Evolutionary conservation across 345 rosid species (phyloP).

Genomic region (Syzygium aqueum): DNA sequence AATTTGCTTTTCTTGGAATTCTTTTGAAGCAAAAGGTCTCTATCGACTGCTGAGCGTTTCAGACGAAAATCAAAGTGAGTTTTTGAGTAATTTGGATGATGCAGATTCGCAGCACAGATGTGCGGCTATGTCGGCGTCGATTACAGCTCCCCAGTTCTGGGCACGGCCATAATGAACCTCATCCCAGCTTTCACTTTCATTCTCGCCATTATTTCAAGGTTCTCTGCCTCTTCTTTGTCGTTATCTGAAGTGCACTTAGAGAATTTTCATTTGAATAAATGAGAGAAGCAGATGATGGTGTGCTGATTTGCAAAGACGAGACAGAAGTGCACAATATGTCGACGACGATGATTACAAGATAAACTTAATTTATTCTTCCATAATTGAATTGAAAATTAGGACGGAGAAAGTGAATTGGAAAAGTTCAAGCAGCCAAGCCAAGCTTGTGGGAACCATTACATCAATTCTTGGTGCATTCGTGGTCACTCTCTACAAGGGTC

Average conservation of each 20-base stretch:
- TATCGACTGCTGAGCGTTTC: background rate
- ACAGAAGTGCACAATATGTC: background rate
- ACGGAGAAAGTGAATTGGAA: slow-evolving; percentile 4
- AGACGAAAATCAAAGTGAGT: background rate
- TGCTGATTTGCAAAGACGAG: background rate
- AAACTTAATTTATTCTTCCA: background rate
- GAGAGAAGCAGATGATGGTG: background rate
- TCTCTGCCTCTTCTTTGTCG: background rate
- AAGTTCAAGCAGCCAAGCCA: slow-evolving; percentile 9
- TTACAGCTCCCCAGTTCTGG: slow-evolving; percentile 41
- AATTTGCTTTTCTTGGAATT: background rate
- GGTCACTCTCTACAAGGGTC: slow-evolving; percentile 12
- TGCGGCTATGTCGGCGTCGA: slow-evolving; percentile 31
- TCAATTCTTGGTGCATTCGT: slow-evolving; percentile 10
- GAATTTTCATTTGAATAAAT: background rate
- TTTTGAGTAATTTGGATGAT: background rate
- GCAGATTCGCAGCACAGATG: slow-evolving; percentile 14
- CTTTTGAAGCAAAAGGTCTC: background rate
- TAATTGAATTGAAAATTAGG: background rate
- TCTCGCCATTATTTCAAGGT: slow-evolving; percentile 39
- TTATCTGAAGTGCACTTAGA: background rate
- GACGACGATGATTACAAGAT: background rate
- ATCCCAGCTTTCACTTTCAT: slow-evolving; percentile 41
- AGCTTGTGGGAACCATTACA: slow-evolving; percentile 3
- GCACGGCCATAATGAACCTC: slow-evolving; percentile 40